Base-by-base conservation (phyloP, 2,329 filamentous ascomycete genomes). In the Raffaelea ambrosiae region DNA sequence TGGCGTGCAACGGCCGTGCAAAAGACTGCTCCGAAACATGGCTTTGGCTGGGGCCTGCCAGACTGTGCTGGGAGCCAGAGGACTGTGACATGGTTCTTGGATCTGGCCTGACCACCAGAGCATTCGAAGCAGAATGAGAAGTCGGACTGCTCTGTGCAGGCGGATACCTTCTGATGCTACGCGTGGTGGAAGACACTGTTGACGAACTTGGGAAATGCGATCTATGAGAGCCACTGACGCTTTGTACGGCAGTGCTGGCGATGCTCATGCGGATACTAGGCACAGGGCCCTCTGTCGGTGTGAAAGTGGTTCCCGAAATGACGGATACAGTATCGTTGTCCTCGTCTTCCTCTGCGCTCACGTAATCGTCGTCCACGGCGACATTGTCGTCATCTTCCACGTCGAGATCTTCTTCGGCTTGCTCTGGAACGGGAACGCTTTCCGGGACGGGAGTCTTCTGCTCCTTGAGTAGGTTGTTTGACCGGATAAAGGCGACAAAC, bases 401-500 rank as follows among this genome's bases (percentile, higher is more conserved):
- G 7, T 29, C 40, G 1, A 29, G 26, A 4, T 44, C 33, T 2
- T 47, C 38, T 13, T 41, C 8, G 16, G 35, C 35, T n/a, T 38
- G 35, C 18, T 38, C 35, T 38, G 8, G 8, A n/a, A 14, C 35
- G 5, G 35, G 35, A 5, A 48, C 43, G 2, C 40, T 16, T 13
- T 45, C 22, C 1, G 50, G 50, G 1, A 47, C 47, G 5, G 56
- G 53, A 20, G 51, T 47, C n/a, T 54, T 40, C 19, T 58, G 40
- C n/a, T 65, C 60, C 14, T 63, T 57, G 14, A 70, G 63, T 14
- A 79, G 61, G 53, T 80, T 77, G 58, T 78, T 76, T 4, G 76
- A 80, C 8, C 75, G 68, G 48, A 80, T 77, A 49, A 79, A 80
- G 9, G 73, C 75, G 10, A 81, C 63, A 48, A 81, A 81, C 0